phyloP scores from a whole-genome alignment of 1,284 basidiomycete species.

The Sanguinoderma infundibulare region DNA sequence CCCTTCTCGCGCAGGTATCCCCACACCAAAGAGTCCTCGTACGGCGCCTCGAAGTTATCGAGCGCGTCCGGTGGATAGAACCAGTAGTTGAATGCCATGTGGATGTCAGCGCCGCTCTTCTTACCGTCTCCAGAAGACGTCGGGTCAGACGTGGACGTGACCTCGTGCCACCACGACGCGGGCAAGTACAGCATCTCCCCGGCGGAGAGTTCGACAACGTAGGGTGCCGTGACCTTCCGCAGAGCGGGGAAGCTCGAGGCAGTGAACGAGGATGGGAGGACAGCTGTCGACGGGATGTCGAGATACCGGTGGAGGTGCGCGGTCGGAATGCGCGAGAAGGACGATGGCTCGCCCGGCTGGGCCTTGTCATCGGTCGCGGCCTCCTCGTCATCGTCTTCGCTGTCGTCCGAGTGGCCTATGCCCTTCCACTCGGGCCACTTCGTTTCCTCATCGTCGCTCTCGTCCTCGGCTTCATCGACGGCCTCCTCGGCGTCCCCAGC shows the following conservation, averaged over 20 bases:
- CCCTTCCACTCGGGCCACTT: conserved; percentile 9
- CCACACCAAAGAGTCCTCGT: conserved; percentile 36
- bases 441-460: conserved; percentile 11
- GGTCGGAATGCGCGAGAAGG: conserved; percentile 39
- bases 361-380: conserved; percentile 7
- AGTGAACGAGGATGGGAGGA: conserved; percentile 20
- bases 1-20: conserved; percentile 29
- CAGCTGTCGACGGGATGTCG: conserved; percentile 34
- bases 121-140: conserved; percentile 3
- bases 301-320: conserved; percentile 35
- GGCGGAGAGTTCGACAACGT: conserved; percentile 36
- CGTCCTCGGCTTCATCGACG: conserved; percentile 2
- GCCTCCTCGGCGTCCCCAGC: background rate
- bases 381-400: conserved; percentile 13
- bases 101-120: conserved; percentile 26
- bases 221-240: conserved; percentile 30
- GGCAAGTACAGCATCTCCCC: conserved; percentile 40
- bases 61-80: conserved; percentile 39
- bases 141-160: conserved; percentile 34
- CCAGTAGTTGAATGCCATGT: conserved; percentile 44
- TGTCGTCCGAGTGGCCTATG: conserved; percentile 19
- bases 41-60: conserved; percentile 34
- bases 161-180: conserved; percentile 42
- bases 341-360: conserved; percentile 30
- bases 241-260: conserved; percentile 28